These are phyloP conservation scores for Leccinum insigne DNA, from an alignment of 1,284 basidiomycete genomes.

Conservation along the genomic window DNA sequence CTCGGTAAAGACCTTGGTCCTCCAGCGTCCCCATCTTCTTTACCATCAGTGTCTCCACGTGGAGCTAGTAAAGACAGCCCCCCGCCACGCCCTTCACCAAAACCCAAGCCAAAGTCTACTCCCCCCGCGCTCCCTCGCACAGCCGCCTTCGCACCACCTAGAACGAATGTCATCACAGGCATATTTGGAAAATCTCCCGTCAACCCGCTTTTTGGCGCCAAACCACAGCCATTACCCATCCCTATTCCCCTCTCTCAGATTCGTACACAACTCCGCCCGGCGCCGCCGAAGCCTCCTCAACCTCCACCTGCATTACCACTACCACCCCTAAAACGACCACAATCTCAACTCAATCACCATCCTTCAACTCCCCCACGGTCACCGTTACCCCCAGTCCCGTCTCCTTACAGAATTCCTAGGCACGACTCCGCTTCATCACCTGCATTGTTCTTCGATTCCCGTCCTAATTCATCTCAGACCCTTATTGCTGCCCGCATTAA, in stretches of 20 bases:
- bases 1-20: slow-evolving; percentile 12
- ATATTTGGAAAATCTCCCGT: slow-evolving; percentile 29
- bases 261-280: slow-evolving; percentile 30
- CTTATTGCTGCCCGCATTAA: slow-evolving; percentile 16
- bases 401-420: slow-evolving; percentile 6
- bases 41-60: slow-evolving; percentile 6
- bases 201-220: slow-evolving; percentile 23
- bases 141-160: slow-evolving; percentile 18
- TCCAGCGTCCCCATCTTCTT: slow-evolving; percentile 4
- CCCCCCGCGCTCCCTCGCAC: slow-evolving; percentile 13
- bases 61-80: slow-evolving; percentile 15
- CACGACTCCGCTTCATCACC: slow-evolving; percentile 3
- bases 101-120: slow-evolving; percentile 18
- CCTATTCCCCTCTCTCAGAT: slow-evolving; percentile 33
- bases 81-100: slow-evolving; percentile 26
- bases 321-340: slow-evolving; percentile 20
- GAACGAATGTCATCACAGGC: slow-evolving; percentile 24
- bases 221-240: slow-evolving; percentile 29
- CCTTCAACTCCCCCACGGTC: slow-evolving; percentile 2
- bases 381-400: slow-evolving; percentile 14
- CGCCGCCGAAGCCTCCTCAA: slow-evolving; percentile 25
- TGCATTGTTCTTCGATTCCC: slow-evolving; percentile 9
- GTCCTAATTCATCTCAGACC: slow-evolving; percentile 19
- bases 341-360: slow-evolving; percentile 16
- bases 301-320: slow-evolving; percentile 22